A percentile compares a stretch with the other conserved stretches of the same genome.
Evolutionary conservation across 352 stramenopile genomes (phyloP).

Genomic region (Pythium folliculosum): DNA sequence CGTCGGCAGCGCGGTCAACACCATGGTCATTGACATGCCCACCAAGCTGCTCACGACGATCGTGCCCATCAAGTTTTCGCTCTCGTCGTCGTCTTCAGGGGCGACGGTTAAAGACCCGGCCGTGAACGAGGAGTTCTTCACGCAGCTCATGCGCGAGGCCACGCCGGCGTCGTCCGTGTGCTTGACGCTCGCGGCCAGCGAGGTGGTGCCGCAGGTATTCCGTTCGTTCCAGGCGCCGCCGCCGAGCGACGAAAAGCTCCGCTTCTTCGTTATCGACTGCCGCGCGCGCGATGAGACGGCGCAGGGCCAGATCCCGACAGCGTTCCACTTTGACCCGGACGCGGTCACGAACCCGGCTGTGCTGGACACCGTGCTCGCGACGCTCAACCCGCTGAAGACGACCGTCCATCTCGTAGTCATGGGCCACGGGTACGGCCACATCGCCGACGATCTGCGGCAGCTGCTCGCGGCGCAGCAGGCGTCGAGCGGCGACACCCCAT

Average conservation of each 20-base stretch:
- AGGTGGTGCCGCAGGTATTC: slow-evolving; percentile 76
- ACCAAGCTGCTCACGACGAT: slow-evolving; percentile 59
- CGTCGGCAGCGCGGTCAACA: slow-evolving; percentile 39
- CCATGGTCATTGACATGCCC: slow-evolving; percentile 68
- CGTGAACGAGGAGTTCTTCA: slow-evolving; percentile 51
- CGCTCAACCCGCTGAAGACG: slow-evolving; percentile 60
- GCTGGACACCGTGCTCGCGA: slow-evolving; percentile 69
- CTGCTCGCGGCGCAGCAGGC: slow-evolving; percentile 16
- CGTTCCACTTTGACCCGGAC: slow-evolving; percentile 77
- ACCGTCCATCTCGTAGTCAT: slow-evolving; percentile 80
- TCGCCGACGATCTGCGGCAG: slow-evolving; percentile 58
- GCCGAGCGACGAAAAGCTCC: slow-evolving; percentile 41
- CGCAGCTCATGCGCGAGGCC: slow-evolving; percentile 52
- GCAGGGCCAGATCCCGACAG: slow-evolving; percentile 67
- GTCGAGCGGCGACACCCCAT: slow-evolving; percentile 35
- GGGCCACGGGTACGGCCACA: slow-evolving; percentile 72
- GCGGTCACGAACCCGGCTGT: slow-evolving; percentile 49
- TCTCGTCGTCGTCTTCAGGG: neutral
- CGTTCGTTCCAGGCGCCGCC: slow-evolving; percentile 55
- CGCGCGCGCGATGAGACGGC: slow-evolving; percentile 43
- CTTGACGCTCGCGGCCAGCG: slow-evolving; percentile 53
- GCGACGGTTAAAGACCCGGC: slow-evolving; percentile 30
- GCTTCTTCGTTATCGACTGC: slow-evolving; percentile 83
- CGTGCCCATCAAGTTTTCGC: slow-evolving; percentile 31
- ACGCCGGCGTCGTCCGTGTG: slow-evolving; percentile 50